Base-by-base conservation (phyloP, 1,284 basidiomycete genomes). In the Cerioporus squamosus region DNA sequence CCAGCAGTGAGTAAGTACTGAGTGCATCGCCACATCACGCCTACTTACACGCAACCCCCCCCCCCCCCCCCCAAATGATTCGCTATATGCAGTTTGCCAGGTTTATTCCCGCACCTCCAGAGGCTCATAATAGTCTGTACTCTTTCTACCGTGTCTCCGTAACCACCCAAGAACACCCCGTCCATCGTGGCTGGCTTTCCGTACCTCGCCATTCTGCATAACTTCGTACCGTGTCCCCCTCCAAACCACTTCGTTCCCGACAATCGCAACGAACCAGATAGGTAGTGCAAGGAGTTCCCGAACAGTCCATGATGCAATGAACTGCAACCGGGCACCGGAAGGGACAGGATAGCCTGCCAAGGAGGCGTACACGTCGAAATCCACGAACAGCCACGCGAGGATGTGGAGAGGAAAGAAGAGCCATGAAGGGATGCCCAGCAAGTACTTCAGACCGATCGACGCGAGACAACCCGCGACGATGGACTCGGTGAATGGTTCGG, bases 401-500 rank as follows among this genome's bases (percentile, higher is more conserved):
- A 84, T 84, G 66, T 90, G 87, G 0, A 85, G 61, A 2, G 81
- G 68, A 23, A 90, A 68, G 59, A 87, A 84, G 4, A 90, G 60
- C 75, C 80, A 82, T 5, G 72, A 67, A 0, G 85, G 77, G 18
- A 87, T 51, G 4, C 76, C 78, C 33, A 84, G 75, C 18, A 94
- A 75, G 59, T 81, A 79, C n/a, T 71, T 71, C 49, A 88, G 68
- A 46, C 88, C 84, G 60, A 82, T 75, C 18, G 84, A 78, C 15
- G 84, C 85, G 59, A 95, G 81, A 20, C 83, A 54, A 17, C 91
- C 88, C 29, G 89, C 78, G 17, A 94, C 72, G 38, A 97, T 73
- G 39, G 86, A 88, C 75, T 98, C 95, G 14, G 94, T 97, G 69
- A 97, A 85, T 1, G 96, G 95, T 72, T 98, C 95, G 24, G 91